Base-by-base conservation (phyloP, 768 basidiomycete genomes). In the Amyloporia xantha region DNA sequence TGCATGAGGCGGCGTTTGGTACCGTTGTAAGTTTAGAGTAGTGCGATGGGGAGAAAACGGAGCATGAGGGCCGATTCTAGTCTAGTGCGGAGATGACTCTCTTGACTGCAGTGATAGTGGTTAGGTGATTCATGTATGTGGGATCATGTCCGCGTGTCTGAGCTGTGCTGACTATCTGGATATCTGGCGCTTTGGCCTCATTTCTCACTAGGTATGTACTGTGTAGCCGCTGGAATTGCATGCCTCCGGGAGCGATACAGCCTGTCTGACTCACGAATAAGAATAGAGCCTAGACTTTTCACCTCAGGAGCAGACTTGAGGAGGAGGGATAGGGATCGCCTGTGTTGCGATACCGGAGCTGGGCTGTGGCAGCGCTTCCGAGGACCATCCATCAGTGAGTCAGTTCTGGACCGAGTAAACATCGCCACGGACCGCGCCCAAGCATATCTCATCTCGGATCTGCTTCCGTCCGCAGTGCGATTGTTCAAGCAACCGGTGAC, bases 11-110 rank as follows among this genome's bases (percentile, higher is more conserved):
- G 19, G 11, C 15, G 40, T 35, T 35, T 35, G 33, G 41, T 43
- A 13, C 19, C 41, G 17, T 13, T 26, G 41, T 11, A 24, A 26
- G 5, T 20, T 13, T 17, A 17, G 17, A 12, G 23, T 20, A 6
- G 23, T 28, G 25, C 21, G 41, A 19, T n/a, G n/a, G 7, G n/a
- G 37, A 4, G 38, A 26, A 27, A 49, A 49, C 40, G 48, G 48
- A 49, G n/a, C 48, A 40, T 49, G 6, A n/a, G 6, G n/a, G n/a
- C 48, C 33, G n/a, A 21, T 41, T 41, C 40, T 30, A 37, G 48
- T 41, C n/a, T 41, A 49, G 48, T 10, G 25, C 21, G 38, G 48
- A 23, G 35, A 38, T 47, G n/a, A n/a, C n/a, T 30, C 24, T 10
- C 10, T 23, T 33, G 25, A 27, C 23, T 21, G 30, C 21, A 39